Evolutionary conservation across 495 filamentous ascomycete species (phyloP).

Genomic region (Haplographium delicatum): DNA sequence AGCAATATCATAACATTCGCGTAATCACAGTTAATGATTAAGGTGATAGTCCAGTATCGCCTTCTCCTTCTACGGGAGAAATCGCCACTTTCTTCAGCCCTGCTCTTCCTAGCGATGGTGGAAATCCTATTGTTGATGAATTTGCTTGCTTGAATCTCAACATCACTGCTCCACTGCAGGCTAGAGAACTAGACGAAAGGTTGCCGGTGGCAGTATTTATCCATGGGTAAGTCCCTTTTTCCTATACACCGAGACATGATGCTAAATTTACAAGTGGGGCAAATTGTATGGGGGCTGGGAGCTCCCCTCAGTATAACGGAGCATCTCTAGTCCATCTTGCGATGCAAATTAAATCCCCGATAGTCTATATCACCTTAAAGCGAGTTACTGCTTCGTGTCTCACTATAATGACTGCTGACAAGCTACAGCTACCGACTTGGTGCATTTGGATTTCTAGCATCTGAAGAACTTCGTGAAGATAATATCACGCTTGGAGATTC

Average conservation of each 20-base stretch:
- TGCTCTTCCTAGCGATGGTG: no score
- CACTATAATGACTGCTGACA: background rate
- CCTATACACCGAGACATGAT: background rate
- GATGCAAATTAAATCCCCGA: background rate
- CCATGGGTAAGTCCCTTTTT: conserved; percentile 4
- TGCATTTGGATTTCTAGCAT: conserved; percentile 31
- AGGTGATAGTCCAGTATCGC: background rate
- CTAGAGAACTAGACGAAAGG: background rate
- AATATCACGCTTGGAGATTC: conserved; percentile 25
- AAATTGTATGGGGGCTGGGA: background rate
- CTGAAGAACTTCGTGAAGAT: background rate
- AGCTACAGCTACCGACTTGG: conserved; percentile 21
- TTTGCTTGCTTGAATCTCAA: conserved; percentile 8
- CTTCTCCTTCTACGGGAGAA: conserved; percentile 3
- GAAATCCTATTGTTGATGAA: background rate
- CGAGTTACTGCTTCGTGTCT: background rate
- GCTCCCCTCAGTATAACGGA: background rate
- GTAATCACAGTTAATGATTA: background rate
- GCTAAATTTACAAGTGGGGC: background rate
- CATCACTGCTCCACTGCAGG: conserved; percentile 3
- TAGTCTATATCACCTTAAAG: conserved; percentile 2
- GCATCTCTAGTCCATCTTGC: background rate
- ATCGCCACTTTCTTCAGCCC: no score
- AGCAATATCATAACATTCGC: background rate
- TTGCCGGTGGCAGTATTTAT: conserved; percentile 4